These are phyloP conservation scores for Irpex rosettiformis DNA, from an alignment of 1,284 basidiomycete genomes.

Conservation along the genomic window DNA sequence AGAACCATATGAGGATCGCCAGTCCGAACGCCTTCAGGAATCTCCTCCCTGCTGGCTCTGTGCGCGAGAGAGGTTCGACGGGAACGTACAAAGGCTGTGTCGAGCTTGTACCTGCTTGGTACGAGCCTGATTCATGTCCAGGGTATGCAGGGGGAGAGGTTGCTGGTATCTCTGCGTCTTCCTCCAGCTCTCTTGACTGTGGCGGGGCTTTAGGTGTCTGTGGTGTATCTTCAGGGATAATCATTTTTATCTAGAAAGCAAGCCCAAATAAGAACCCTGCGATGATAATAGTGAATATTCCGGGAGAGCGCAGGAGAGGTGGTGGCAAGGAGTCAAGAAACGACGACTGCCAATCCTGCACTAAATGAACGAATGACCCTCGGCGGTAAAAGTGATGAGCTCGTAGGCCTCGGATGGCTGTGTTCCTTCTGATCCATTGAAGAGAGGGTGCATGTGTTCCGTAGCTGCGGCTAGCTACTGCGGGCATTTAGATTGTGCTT, in stretches of 20 bases:
- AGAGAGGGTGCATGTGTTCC: constrained; percentile 6
- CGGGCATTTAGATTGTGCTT: neutral
- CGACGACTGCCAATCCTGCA: too few relatives aligned
- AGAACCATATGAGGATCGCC: constrained; percentile 24
- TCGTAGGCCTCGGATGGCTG: neutral
- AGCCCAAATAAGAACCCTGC: neutral
- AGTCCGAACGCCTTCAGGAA: constrained; percentile 27
- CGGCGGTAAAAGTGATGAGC: neutral
- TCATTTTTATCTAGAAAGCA: constrained; percentile 24
- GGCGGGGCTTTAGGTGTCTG: constrained; percentile 18
- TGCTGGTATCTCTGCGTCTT: constrained; percentile 12
- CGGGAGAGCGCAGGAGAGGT: neutral
- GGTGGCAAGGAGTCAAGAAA: neutral
- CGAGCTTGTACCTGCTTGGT: constrained; percentile 1
- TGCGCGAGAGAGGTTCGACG: constrained; percentile 2
- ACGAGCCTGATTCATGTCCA: constrained; percentile 4
- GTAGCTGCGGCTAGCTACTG: constrained; percentile 6
- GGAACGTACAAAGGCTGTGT: constrained; percentile 2
- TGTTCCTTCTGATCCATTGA: neutral
- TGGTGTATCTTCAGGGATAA: constrained; percentile 26
- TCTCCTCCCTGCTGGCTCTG: constrained; percentile 20
- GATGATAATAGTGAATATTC: neutral
- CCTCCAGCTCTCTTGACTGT: constrained; percentile 6
- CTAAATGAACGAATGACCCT: neutral
- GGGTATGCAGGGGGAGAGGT: constrained; percentile 9